A percentile compares a stretch with the other conserved stretches of the same genome.
These are phyloP conservation scores for Chlorencoelia australis DNA, from an alignment of 2,329 filamentous ascomycete species.

Conservation along the genomic window DNA sequence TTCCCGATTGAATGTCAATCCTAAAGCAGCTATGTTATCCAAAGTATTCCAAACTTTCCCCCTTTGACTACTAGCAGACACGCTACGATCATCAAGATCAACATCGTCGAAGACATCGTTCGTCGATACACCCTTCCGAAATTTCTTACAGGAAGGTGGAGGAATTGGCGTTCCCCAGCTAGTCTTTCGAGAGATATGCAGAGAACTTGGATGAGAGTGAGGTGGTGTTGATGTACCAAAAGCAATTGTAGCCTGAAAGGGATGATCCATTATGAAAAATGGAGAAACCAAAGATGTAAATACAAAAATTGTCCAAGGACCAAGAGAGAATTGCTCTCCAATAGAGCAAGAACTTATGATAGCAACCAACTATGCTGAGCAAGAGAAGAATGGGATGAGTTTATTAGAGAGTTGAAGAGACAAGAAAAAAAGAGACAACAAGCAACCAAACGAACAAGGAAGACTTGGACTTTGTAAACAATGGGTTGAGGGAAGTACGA, in stretches of 20 bases:
- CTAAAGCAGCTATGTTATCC: slow-evolving; percentile 33
- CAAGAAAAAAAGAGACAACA: too few relatives aligned
- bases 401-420: too few relatives aligned
- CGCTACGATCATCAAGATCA: slow-evolving; percentile 18
- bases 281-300: slow-evolving; percentile 21
- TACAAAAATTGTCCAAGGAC: slow-evolving; percentile 26
- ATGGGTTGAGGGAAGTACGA: too few relatives aligned
- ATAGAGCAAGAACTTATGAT: too few relatives aligned
- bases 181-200: slow-evolving; percentile 31
- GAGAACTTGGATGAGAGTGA: slow-evolving; percentile 29
- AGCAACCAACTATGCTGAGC: too few relatives aligned
- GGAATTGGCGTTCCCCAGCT: slow-evolving; percentile 30
- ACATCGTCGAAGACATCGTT: slow-evolving; percentile 27
- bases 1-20: slow-evolving; percentile 29
- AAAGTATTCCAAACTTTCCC: slow-evolving; percentile 30
- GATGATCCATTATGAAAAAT: slow-evolving; percentile 19
- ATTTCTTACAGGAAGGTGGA: slow-evolving; percentile 22
- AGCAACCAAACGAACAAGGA: too few relatives aligned
- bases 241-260: slow-evolving; percentile 6
- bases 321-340: slow-evolving; percentile 25
- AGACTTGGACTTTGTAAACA: too few relatives aligned
- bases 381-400: too few relatives aligned
- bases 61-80: slow-evolving; percentile 16
- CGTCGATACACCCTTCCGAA: slow-evolving; percentile 10
- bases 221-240: slow-evolving; percentile 13